Evolutionary conservation across 192 early-diverging fungal species (phyloP), one percentile per base, ranked within the genome.

Genomic region (Dimargaris xerosporica): DNA sequence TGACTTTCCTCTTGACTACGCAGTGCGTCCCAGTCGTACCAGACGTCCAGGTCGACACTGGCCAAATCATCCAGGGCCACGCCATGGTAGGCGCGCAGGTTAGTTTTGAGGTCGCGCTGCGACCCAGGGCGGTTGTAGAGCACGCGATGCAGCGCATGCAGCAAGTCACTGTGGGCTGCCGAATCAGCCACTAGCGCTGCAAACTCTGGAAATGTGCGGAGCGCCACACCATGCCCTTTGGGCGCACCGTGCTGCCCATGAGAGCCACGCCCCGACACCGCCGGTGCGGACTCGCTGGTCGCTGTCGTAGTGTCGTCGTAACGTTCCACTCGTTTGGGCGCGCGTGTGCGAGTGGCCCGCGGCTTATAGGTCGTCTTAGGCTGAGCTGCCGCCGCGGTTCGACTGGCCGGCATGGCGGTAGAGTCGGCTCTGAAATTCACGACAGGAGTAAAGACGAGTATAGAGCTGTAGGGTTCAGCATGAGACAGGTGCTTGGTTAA

Each of bases 311-410:
- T 1, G 28, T 52, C 50, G 7, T 52, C 50, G 28, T 52, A 52
- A 1, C 50, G 21, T n/a, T 52, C 3, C 10, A 52, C 50, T 28
- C 28, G 50, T n/a, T 52, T 52, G 19, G 50, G 50, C 11, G 50
- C 28, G 28, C 50, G 50, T n/a, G 50, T 52, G 50, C 50, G 50
- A 7, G 50, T 52, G 23, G 50, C 50, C 9, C 50, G 50, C 23
- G 50, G 50, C 50, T 19, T 21, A 28, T 52, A 52, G 6, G 9
- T n/a, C 19, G 19, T 10, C 10, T 10, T 28, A 52, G 50, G 34
- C 34, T 39, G 34, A 7, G 34, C 34, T 7, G 34, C 34, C 7
- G 34, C 2, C 2, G 34, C 34, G 34, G 34, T 39, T 39, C 34
- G 34, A 7, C 34, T 39, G 2, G 34, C 7, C 34, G 34, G 34